Conservation (phyloP, 257 asterid genomes). For the Jacaranda mimosifolia region DNA sequence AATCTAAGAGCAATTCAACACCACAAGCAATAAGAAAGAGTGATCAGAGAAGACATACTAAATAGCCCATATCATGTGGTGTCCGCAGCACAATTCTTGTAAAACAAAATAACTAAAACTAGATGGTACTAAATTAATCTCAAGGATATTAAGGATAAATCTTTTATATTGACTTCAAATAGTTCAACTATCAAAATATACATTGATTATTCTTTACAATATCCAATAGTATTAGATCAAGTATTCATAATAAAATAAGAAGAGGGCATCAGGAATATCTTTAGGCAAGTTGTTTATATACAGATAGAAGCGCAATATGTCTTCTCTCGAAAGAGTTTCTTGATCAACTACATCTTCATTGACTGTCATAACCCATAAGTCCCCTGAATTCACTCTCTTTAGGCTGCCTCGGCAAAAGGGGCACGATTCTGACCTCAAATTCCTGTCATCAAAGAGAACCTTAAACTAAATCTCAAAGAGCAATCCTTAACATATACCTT, state of each 20-base stretch:
- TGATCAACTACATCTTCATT: conserved; percentile 58
- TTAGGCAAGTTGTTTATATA: conserved; percentile 65
- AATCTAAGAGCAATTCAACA: neutral
- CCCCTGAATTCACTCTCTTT: conserved; percentile 63
- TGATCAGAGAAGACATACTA: neutral
- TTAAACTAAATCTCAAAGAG: conserved; percentile 3
- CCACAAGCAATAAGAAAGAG: neutral
- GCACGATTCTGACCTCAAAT: conserved; percentile 65
- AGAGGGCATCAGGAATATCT: conserved; percentile 65
- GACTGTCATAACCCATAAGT: conserved; percentile 70
- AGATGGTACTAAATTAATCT: neutral
- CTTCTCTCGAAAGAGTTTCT: conserved; percentile 59
- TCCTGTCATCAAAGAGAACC: conserved; percentile 46
- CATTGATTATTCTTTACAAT: conserved; percentile 30
- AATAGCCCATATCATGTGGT: no score
- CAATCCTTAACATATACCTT: neutral
- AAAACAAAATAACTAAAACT: neutral
- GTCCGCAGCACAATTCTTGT: no score
- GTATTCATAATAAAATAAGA: conserved; percentile 62
- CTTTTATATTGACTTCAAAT: conserved; percentile 15
- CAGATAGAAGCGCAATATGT: conserved; percentile 54
- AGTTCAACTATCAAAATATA: conserved; percentile 32
- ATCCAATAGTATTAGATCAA: conserved; percentile 40
- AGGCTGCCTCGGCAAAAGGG: conserved; percentile 75
- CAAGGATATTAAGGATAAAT: conserved; percentile 13